phyloP scores from a whole-genome alignment of 2,329 filamentous ascomycete species.

The Annulohypoxylon truncatum region DNA sequence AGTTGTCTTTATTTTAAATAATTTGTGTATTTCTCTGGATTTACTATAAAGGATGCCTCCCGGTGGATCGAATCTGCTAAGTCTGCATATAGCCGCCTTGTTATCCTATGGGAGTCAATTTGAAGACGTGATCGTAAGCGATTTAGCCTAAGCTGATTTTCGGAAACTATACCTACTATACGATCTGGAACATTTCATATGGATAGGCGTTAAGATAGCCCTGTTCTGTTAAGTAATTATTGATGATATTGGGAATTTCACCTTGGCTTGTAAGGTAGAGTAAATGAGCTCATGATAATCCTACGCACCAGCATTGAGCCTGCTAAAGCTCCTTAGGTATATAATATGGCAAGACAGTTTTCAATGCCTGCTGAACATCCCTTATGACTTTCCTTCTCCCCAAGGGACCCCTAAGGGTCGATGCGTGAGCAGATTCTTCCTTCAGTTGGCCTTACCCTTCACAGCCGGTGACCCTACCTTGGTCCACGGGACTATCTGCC shows the following conservation, averaged over 20 bases:
- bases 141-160: conserved; percentile 34
- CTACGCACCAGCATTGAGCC: too few relatives aligned
- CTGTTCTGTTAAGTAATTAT: not conserved
- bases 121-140: conserved; percentile 6
- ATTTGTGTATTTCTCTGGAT: not conserved
- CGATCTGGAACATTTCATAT: conserved; percentile 2
- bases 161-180: conserved; percentile 13
- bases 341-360: not conserved
- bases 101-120: conserved; percentile 13
- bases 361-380: not conserved
- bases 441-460: not conserved
- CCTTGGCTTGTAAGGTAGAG: too few relatives aligned
- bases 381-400: not conserved
- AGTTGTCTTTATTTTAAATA: conserved; percentile 24
- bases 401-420: not conserved
- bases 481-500: too few relatives aligned
- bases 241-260: not conserved
- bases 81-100: conserved; percentile 8
- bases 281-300: too few relatives aligned
- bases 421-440: not conserved
- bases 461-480: not conserved
- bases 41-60: not conserved
- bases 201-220: not conserved
- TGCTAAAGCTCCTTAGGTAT: too few relatives aligned
- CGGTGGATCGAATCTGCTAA: conserved; percentile 14